phyloP scores from a whole-genome alignment of 108 stramenopile genomes.

The Conticribra guillardii region DNA sequence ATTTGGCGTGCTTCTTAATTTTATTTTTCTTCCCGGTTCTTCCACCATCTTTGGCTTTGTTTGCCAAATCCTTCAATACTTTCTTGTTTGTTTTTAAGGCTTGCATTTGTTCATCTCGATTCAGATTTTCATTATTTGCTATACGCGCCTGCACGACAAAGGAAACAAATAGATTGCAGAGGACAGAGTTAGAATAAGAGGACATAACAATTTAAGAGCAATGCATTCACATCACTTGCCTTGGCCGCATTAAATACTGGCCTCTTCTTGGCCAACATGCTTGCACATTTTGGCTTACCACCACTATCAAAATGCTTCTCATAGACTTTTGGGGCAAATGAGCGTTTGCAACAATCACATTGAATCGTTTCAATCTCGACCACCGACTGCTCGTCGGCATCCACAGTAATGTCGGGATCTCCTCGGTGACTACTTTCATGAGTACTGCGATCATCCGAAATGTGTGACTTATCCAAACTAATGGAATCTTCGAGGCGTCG shows the following conservation, averaged over 20 bases:
- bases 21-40: constrained; percentile 18
- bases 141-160: constrained; percentile 23
- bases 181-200: not conserved
- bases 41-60: constrained; percentile 19
- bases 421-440: constrained; percentile 4
- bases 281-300: constrained; percentile 48
- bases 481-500: too few species aligned
- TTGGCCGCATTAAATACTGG: constrained; percentile 43
- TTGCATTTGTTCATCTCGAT: constrained; percentile 41
- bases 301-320: constrained; percentile 45
- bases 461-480: not conserved
- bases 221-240: not conserved
- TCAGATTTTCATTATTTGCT: constrained; percentile 40
- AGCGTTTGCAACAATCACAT: constrained; percentile 39
- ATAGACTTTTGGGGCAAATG: constrained; percentile 48
- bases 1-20: too few species aligned
- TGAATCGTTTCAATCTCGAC: constrained; percentile 38
- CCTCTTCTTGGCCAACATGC: constrained; percentile 29
- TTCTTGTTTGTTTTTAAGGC: constrained; percentile 28
- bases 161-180: not conserved
- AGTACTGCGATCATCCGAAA: not conserved
- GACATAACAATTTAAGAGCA: not conserved
- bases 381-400: constrained; percentile 23
- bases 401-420: not conserved
- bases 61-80: constrained; percentile 29